Conservation (phyloP, 179 eudicot genomes). For the Nepenthes alata region DNA sequence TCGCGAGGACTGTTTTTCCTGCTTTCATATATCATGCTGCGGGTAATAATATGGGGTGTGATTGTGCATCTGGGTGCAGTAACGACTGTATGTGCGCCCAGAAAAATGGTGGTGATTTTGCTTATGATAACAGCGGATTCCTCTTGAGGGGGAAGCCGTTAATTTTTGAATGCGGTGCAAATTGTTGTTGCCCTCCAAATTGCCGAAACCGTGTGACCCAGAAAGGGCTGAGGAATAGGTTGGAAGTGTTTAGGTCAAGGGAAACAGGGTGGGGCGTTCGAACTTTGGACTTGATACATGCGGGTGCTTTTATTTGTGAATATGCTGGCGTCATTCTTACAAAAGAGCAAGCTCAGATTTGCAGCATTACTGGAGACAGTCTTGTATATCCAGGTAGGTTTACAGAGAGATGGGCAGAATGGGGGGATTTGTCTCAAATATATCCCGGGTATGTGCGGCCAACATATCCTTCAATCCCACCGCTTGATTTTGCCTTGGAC, state of each 20-base stretch:
- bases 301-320: slow-evolving; percentile 85
- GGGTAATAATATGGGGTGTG: slow-evolving; percentile 46
- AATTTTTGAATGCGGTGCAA: slow-evolving; percentile 67
- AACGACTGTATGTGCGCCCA: slow-evolving; percentile 46
- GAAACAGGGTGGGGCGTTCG: slow-evolving; percentile 95
- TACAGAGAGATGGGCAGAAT: slow-evolving; percentile 68
- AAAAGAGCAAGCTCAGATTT: slow-evolving; percentile 63
- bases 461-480: slow-evolving; percentile 57
- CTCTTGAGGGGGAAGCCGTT: slow-evolving; percentile 77
- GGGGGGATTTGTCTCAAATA: slow-evolving; percentile 78
- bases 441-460: slow-evolving; percentile 61
- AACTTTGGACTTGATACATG: slow-evolving; percentile 72
- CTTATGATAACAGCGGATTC: slow-evolving; percentile 66
- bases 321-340: slow-evolving; percentile 79
- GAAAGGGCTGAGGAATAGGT: slow-evolving; percentile 47
- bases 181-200: slow-evolving; percentile 60
- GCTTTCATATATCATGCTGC: slow-evolving; percentile 31
- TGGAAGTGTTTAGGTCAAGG: slow-evolving; percentile 83
- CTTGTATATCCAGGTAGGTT: slow-evolving; percentile 75
- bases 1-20: slow-evolving; percentile 47
- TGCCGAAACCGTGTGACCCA: slow-evolving; percentile 85
- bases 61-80: slow-evolving; percentile 45
- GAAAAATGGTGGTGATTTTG: slow-evolving; percentile 79
- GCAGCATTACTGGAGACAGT: slow-evolving; percentile 74
- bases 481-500: slow-evolving; percentile 83